Conservation (phyloP, 1,284 basidiomycete species). For the Caloboletus firmus region DNA sequence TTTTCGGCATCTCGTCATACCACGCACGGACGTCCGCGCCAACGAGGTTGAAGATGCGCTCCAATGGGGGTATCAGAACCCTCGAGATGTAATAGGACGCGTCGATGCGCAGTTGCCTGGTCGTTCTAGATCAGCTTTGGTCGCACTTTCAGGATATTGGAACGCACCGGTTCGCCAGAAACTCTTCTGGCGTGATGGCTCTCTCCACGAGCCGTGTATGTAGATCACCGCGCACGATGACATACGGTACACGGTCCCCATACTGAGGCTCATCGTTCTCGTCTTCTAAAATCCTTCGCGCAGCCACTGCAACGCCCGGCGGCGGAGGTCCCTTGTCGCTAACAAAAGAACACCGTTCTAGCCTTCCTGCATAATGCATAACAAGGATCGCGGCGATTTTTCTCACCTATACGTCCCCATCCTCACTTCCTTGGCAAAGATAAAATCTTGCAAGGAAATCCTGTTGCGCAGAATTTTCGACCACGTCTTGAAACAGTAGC, state of each 20-base stretch:
- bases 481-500: constrained; percentile 87
- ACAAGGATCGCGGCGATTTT: background rate
- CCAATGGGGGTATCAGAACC: constrained; percentile 86
- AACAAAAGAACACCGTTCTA: background rate
- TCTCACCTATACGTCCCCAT: constrained; percentile 86
- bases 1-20: constrained; percentile 88
- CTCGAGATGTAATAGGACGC: constrained; percentile 84
- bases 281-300: constrained; percentile 73
- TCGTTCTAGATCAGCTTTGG: background rate
- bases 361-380: background rate
- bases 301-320: constrained; percentile 88
- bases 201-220: constrained; percentile 77
- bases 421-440: constrained; percentile 91
- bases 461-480: constrained; percentile 79
- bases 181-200: constrained; percentile 77
- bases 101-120: constrained; percentile 23
- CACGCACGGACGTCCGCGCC: constrained; percentile 88
- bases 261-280: constrained; percentile 86
- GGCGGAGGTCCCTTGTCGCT: constrained; percentile 85
- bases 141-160: background rate
- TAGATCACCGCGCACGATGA: constrained; percentile 72
- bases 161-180: constrained; percentile 68
- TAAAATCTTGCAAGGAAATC: constrained; percentile 86
- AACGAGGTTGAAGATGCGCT: constrained; percentile 88
- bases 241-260: constrained; percentile 91